Base-by-base conservation (phyloP, 2,329 filamentous ascomycete genomes). In the Colletotrichum liriopes region DNA sequence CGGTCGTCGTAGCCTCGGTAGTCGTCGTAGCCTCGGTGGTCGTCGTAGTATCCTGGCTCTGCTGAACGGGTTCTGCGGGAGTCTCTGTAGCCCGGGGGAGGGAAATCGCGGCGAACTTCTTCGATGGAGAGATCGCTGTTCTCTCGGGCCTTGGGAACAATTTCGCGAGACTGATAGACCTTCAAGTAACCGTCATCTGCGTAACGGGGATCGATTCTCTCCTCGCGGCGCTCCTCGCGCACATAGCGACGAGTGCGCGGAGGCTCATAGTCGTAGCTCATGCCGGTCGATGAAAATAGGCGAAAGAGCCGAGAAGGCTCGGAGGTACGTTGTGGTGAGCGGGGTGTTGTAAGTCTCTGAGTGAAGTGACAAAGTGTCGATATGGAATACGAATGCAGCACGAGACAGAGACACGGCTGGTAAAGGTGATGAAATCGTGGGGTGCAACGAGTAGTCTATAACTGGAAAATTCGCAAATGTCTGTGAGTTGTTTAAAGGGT, bases 61-160 rank as follows among this genome's bases (percentile, higher is more conserved):
- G 88, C 88, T 8, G 92, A 93, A 77, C 91, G 88, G 76, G 92
- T 86, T 70, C 92, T 89, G 75, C 90, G 88, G 47, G 87, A 78
- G 73, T 89, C 88, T 67, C 82, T 81, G 73, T 86, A 84, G 47
- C 88, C 91, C 7, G 92, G 92, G 8, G 94, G 93, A 41, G 94
- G 94, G 78, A 97, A 97, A 76, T 97, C 93, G 76, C 94, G 91
- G 75, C 91, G 90, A 72, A 97, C 91, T 83, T 97, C 94, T 83
- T 98, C 95, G 79, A 97, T 83, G 2, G 92, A 92, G 35, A 92
- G 84, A 56, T 92, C 91, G 81, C 92, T 95, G 78, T 94, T 92
- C 79, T 95, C 92, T 75, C 93, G 91, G 61, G 85, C 80, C 35
- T 88, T 85, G 45, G 88, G 88, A 16, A 92, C 82, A 9, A 92